Percentiles rank a stretch among this genome's conserved stretches.
These are phyloP conservation scores for Halophytophthora polymorphica DNA, from an alignment of 352 stramenopile genomes.

Conservation along the genomic window DNA sequence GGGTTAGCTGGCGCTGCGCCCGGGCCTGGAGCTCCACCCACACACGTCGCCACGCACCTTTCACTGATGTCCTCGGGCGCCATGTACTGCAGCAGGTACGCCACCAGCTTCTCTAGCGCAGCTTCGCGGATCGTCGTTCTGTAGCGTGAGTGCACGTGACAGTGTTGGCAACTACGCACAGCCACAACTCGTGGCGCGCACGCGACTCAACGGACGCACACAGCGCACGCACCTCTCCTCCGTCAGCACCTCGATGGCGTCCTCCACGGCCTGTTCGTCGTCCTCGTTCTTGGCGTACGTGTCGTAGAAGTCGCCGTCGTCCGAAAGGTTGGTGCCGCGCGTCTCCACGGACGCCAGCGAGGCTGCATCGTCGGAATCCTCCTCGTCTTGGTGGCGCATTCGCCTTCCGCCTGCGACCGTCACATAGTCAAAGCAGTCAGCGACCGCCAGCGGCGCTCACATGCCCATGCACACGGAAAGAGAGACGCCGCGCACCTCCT, in stretches of 20 bases:
- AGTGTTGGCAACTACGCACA: not conserved
- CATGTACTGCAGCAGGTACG: slow-evolving; percentile 65
- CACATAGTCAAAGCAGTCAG: slow-evolving; percentile 7
- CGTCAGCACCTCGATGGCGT: slow-evolving; percentile 73
- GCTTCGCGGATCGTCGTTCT: slow-evolving; percentile 74
- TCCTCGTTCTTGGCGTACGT: slow-evolving; percentile 52
- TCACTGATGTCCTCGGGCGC: slow-evolving; percentile 63
- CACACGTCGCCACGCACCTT: slow-evolving; percentile 31
- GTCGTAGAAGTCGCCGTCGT: slow-evolving; percentile 72
- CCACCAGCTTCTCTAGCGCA: slow-evolving; percentile 63
- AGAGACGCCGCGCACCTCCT: slow-evolving; percentile 29
- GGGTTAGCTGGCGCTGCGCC: not conserved
- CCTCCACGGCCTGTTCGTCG: slow-evolving; percentile 66
- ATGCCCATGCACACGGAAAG: not conserved
- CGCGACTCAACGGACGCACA: not conserved
- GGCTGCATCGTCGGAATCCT: slow-evolving; percentile 60
- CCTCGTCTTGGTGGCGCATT: slow-evolving; percentile 67
- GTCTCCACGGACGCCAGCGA: slow-evolving; percentile 77
- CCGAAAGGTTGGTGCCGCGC: slow-evolving; percentile 48
- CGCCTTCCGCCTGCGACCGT: slow-evolving; percentile 32
- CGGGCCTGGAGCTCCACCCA: not conserved
- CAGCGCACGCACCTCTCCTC: slow-evolving; percentile 59
- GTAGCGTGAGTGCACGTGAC: not conserved
- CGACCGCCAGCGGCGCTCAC: slow-evolving; percentile 3
- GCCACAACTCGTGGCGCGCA: not conserved